Base-by-base conservation (phyloP, 345 rosid species). In the Brassica cretica region DNA sequence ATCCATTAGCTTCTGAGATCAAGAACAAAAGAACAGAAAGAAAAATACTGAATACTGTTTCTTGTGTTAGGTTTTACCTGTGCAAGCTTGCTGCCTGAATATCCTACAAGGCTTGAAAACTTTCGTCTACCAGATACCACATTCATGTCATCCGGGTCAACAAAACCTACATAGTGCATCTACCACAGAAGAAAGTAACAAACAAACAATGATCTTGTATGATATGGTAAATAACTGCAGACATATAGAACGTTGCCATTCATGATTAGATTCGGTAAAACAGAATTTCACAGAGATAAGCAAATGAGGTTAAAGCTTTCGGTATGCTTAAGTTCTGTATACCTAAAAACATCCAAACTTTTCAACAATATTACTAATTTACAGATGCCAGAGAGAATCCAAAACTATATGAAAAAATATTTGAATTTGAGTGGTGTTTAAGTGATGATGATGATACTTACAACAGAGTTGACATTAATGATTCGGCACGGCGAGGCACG, bases 111-210 rank as follows among this genome's bases (percentile, higher is more conserved):
- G 80, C 96, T 92, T 68, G 98, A 74, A 82, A 75, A 92, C 76
- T 92, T 92, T 77, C 90, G 81, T 82, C 81, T 92, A 56, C 97
- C 96, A 74, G 91, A 86, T 67, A 78, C 87, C 64, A 88, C 84
- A 83, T 92, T 89, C 93, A 94, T 92, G 78, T 94, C 98, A 78
- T 92, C 93, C 8, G 94, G 86, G 80, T 92, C 92, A 81, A 92
- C 91, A 70, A 89, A 90, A 76, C 98, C 96, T 25, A 94, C 88
- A 75, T 90, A 85, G 80, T 94, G 97, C 96, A 94, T 92, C 98
- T 94, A 76, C 80, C 79, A 14, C 24, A 32, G 56, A 73, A 63
- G 68, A 67, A 61, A 56, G 75, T n/a, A 74, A 27, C 66, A 72
- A 2, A 75, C 39, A n/a, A 74, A 69, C 11, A 10, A 55, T 39